Percentiles rank a stretch among this genome's conserved stretches.
Evolutionary conservation across 176 grass and related monocot species (phyloP).

Genomic region (Carex myosuroides): DNA sequence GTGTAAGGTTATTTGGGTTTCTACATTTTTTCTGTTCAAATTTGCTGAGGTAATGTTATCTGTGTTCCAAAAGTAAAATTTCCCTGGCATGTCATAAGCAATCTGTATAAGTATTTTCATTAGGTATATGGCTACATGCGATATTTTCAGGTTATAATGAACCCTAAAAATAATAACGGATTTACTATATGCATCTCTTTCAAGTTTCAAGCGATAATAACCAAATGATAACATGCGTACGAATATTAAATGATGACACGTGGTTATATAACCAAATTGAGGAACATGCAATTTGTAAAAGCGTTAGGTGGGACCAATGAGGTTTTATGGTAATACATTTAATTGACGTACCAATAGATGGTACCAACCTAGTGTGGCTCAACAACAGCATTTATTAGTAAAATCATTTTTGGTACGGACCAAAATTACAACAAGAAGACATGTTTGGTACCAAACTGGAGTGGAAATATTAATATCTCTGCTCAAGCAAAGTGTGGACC

Average conservation of each 20-base stretch:
- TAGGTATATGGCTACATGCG: not conserved
- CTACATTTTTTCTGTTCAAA: not conserved
- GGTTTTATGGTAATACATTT: too few species aligned
- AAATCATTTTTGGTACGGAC: not conserved
- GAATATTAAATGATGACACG: not conserved
- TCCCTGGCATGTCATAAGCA: not conserved
- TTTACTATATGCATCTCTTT: not conserved
- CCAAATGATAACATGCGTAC: not conserved
- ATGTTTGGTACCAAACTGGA: slow-evolving; percentile 13
- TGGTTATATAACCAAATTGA: not conserved
- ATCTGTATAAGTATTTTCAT: not conserved
- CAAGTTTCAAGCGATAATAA: not conserved
- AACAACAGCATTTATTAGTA: slow-evolving; percentile 18
- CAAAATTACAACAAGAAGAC: slow-evolving; percentile 3
- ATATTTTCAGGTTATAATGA: not conserved
- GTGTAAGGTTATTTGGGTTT: not conserved
- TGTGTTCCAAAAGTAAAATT: not conserved
- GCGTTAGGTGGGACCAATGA: slow-evolving; percentile 9
- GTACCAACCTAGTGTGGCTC: slow-evolving; percentile 6
- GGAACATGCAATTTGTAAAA: too few species aligned
- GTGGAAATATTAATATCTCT: not conserved
- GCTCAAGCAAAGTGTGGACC: not conserved
- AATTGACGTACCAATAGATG: slow-evolving; percentile 9
- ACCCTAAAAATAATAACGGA: not conserved
- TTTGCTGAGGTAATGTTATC: not conserved